Percentiles rank a stretch among this genome's conserved stretches.
Evolutionary conservation across 2,329 filamentous ascomycete species (phyloP).

Genomic region (Alternaria sp.): DNA sequence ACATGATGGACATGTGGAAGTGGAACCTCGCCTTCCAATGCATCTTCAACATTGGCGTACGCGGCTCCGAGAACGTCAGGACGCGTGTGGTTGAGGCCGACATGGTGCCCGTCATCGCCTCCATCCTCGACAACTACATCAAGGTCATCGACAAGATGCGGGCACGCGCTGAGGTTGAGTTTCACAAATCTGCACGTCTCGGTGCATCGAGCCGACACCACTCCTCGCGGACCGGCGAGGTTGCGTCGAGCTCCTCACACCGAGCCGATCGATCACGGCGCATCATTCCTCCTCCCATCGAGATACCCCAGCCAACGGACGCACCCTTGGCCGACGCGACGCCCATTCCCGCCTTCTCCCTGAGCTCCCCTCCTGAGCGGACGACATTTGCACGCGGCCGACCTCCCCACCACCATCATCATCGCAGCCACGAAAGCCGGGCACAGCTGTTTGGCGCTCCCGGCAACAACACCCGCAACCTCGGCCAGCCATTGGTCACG

Average conservation of each 20-base stretch:
- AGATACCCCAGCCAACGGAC: constrained; percentile 66
- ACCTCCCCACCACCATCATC: constrained; percentile 58
- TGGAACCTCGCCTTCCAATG: constrained; percentile 99
- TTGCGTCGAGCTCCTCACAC: constrained; percentile 45
- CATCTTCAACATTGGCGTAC: constrained; percentile 97
- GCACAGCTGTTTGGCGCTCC: constrained; percentile 38
- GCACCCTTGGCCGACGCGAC: constrained; percentile 64
- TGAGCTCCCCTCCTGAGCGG: constrained; percentile 74
- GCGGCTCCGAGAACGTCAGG: constrained; percentile 90
- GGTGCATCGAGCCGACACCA: constrained; percentile 48
- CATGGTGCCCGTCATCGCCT: constrained; percentile 98
- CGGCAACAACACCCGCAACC: constrained; percentile 49
- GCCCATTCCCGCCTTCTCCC: constrained; percentile 66
- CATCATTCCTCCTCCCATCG: constrained; percentile 84
- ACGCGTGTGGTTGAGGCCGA: constrained; percentile 97
- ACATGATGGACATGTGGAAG: constrained; percentile 99
- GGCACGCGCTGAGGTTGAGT: constrained; percentile 82
- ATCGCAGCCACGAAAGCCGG: constrained; percentile 57
- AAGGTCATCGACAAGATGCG: constrained; percentile 92
- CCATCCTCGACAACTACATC: constrained; percentile 97
- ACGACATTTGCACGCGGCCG: constrained; percentile 67
- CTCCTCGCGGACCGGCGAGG: constrained; percentile 49
- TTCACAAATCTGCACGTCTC: constrained; percentile 64
- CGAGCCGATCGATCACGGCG: constrained; percentile 63
- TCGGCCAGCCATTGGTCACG: constrained; percentile 71